Percentiles rank a stretch among this genome's conserved stretches.
Evolutionary conservation across 106 monocot genomes (phyloP).

Genomic region (Hemerocallis citrina): DNA sequence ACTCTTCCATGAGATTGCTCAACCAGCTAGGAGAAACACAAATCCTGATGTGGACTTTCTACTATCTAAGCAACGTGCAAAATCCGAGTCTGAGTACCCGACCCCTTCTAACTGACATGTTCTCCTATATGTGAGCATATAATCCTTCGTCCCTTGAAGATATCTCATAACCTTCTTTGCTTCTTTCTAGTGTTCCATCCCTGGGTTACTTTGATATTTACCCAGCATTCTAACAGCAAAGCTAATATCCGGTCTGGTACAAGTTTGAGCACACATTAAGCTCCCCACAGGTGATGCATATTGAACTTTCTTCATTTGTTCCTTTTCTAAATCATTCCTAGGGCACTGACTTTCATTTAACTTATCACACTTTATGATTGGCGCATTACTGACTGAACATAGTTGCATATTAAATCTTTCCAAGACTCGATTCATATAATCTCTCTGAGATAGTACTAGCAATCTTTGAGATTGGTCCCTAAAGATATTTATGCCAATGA

Average conservation of each 20-base stretch:
- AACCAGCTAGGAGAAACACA: neutral
- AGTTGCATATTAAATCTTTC: neutral
- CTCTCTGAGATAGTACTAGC: neutral
- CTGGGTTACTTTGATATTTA: slow-evolving; percentile 11
- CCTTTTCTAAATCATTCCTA: neutral
- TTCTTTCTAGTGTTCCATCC: slow-evolving; percentile 2
- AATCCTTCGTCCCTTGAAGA: slow-evolving; percentile 1
- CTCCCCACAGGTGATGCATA: neutral
- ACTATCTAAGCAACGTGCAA: neutral
- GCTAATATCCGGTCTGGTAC: neutral
- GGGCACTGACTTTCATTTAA: neutral
- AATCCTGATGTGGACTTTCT: neutral
- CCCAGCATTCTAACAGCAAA: slow-evolving; percentile 5
- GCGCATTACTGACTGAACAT: neutral
- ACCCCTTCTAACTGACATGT: neutral
- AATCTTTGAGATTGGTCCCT: neutral
- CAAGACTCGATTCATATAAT: neutral
- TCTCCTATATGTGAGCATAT: neutral
- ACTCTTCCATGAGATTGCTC: slow-evolving; percentile 7
- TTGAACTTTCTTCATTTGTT: neutral
- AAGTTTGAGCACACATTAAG: neutral
- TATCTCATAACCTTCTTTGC: no score
- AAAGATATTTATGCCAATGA: neutral
- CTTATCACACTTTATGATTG: neutral
- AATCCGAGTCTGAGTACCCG: slow-evolving; percentile 7